Base-by-base conservation (phyloP, 768 basidiomycete species). In the Lactarius akahatsu region DNA sequence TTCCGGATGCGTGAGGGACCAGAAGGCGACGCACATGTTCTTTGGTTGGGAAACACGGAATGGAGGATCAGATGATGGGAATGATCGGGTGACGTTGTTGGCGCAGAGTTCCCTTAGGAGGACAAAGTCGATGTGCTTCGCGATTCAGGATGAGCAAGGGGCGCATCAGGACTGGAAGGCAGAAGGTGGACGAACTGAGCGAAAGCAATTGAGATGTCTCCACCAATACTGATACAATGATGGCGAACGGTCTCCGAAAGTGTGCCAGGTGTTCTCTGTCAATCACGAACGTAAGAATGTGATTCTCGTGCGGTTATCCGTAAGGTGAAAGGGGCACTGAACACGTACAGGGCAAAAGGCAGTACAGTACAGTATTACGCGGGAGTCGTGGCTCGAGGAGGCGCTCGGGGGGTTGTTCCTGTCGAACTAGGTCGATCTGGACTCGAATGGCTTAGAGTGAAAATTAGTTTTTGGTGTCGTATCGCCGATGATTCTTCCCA, bases 1-100 rank as follows among this genome's bases (percentile, higher is more conserved):
- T 56, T 87, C 85, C 32, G 86, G 85, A 72, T 90, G 87, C 59
- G 90, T 84, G 3, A 92, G 80, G 62, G 89, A 83, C 86, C 88
- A 93, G 72, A 91, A 82, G 41, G 81, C 89, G 69, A 93, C 84
- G 74, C 92, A 94, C 92, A 93, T 93, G 40, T 10, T 69, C 50
- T 38, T 54, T 38, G 36, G n/a, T 16, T 11, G 10, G 36, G 62
- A 40, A 43, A 58, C 57, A 66, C 57, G n/a, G 64, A 61, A 65
- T 65, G 67, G 64, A 66, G 60, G 45, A 66, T 66, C 64, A 41
- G 55, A 28, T 65, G 67, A 66, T 64, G 57, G 45, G 52, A 69
- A 47, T 56, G 50, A 58, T 62, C 36, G 34, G 59, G 11, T 2
- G 38, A 10, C 36, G 34, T 61, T 40, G 23, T 45, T 30, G 61